These are phyloP conservation scores for Teunomyces kruisii DNA, from an alignment of 805 yeast genomes.

Conservation along the genomic window DNA sequence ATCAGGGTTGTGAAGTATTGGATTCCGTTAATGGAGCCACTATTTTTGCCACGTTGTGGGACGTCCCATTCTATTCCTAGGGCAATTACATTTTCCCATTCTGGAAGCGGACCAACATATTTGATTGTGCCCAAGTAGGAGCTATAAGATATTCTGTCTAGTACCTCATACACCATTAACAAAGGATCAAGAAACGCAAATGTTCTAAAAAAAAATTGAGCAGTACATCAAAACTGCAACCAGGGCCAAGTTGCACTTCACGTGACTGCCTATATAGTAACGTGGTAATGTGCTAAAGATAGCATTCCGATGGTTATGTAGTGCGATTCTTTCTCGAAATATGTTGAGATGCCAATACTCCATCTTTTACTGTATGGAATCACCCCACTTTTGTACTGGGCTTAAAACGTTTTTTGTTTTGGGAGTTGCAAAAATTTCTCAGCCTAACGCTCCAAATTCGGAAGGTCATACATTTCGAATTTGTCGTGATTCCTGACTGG, in stretches of 20 bases:
- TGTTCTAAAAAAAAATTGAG: not conserved
- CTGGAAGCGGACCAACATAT: conserved; percentile 58
- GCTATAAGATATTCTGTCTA: conserved; percentile 6
- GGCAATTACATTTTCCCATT: conserved; percentile 38
- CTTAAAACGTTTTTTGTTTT: not conserved
- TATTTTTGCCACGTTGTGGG: conserved; percentile 64
- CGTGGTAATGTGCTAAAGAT: not conserved
- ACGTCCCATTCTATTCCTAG: conserved; percentile 90
- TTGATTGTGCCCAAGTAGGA: conserved; percentile 58
- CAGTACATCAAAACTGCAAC: too few relatives aligned
- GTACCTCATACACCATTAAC: not conserved
- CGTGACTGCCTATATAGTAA: not conserved
- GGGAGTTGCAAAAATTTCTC: not conserved
- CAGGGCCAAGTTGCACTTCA: not conserved
- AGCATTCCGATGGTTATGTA: too few relatives aligned
- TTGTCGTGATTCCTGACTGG: not conserved
- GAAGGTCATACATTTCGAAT: conserved; percentile 1
- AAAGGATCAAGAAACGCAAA: not conserved
- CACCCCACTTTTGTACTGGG: not conserved
- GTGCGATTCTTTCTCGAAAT: too few relatives aligned
- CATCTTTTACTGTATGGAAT: too few relatives aligned
- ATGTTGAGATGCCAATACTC: too few relatives aligned
- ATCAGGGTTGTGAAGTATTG: conserved; percentile 50
- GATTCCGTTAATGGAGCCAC: conserved; percentile 57
- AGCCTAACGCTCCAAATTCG: conserved; percentile 1